These are phyloP conservation scores for Fragaria ananassa DNA, from an alignment of 306 rosid species.

Conservation along the genomic window DNA sequence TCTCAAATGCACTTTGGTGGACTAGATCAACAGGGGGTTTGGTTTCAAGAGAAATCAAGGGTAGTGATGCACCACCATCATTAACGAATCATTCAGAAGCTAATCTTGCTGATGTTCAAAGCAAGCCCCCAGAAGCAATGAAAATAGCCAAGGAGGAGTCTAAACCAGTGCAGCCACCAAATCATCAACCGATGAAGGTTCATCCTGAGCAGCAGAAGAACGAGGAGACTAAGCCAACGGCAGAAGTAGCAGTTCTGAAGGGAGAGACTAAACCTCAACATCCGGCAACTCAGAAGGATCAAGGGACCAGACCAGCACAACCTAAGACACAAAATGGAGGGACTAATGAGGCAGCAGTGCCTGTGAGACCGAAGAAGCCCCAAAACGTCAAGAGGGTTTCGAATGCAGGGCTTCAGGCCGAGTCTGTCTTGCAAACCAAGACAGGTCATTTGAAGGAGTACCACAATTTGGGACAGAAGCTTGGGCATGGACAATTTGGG, in stretches of 20 bases:
- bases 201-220: constrained; percentile 6
- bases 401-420: constrained; percentile 63
- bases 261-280: constrained; percentile 24
- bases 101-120: constrained; percentile 17
- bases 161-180: constrained; percentile 15
- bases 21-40: constrained; percentile 25
- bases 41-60: constrained; percentile 15
- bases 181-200: constrained; percentile 1
- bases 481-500: constrained; percentile 86
- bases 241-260: not conserved
- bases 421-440: constrained; percentile 59
- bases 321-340: constrained; percentile 4
- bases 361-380: constrained; percentile 36
- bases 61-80: not conserved
- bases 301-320: constrained; percentile 19
- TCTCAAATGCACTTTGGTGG: constrained; percentile 47
- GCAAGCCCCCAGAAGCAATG: constrained; percentile 52
- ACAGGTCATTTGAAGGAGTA: constrained; percentile 60
- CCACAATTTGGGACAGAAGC: constrained; percentile 59
- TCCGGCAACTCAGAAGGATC: not conserved
- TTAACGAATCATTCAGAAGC: constrained; percentile 14
- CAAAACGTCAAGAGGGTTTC: constrained; percentile 43
- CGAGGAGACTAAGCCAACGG: constrained; percentile 16
- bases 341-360: constrained; percentile 7
- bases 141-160: constrained; percentile 40